phyloP scores from a whole-genome alignment of 2,329 filamentous ascomycete species.

The Pestalotiopsis sp. region DNA sequence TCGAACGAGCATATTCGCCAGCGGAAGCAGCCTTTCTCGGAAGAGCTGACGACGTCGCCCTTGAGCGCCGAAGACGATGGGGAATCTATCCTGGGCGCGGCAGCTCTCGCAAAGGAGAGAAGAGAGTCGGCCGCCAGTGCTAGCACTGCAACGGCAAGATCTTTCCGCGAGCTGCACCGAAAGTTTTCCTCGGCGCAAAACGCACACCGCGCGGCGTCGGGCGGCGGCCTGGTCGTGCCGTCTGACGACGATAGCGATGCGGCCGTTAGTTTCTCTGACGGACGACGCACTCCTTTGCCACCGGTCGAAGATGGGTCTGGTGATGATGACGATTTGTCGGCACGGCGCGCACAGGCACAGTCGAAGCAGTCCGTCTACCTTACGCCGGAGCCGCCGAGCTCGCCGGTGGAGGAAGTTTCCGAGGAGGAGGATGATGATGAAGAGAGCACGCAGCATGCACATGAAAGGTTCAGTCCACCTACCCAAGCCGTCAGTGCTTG shows the following conservation, averaged over 20 bases:
- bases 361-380: constrained; percentile 39
- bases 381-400: constrained; percentile 43
- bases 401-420: constrained; percentile 27
- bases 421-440: constrained; percentile 26
- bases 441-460: constrained; percentile 23
- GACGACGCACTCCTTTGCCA: constrained; percentile 57
- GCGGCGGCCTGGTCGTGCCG: constrained; percentile 49
- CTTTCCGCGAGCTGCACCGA: constrained; percentile 64
- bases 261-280: constrained; percentile 63
- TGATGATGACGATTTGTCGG: constrained; percentile 20
- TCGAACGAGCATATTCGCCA: constrained; percentile 73
- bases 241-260: constrained; percentile 64
- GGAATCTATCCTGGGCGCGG: constrained; percentile 51
- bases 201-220: constrained; percentile 18
- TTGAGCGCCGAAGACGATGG: constrained; percentile 52
- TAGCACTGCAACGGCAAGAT: constrained; percentile 69
- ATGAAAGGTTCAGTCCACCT: constrained; percentile 34
- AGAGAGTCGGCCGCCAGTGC: constrained; percentile 66
- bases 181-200: constrained; percentile 58
- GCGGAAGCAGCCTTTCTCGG: constrained; percentile 54
- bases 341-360: not conserved
- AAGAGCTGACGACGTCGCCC: constrained; percentile 42
- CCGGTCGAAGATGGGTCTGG: constrained; percentile 47
- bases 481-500: constrained; percentile 38
- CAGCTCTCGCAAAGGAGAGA: constrained; percentile 49